Conservation (phyloP, 1,139 yeast species). For the Kurtzmaniella quercitrusa region DNA sequence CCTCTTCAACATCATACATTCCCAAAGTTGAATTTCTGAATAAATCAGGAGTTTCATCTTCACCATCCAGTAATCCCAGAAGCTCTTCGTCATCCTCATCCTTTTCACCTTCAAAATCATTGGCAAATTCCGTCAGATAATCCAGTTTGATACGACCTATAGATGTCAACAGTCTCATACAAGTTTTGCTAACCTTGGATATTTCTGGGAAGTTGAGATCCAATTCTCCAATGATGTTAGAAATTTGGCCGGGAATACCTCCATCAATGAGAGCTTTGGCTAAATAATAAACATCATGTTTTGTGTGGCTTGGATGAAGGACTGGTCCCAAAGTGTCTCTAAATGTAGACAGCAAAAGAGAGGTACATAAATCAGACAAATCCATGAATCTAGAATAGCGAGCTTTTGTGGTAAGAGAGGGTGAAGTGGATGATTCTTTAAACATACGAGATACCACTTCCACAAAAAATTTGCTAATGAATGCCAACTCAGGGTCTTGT, state of each 20-base stretch:
- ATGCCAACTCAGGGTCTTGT: constrained; percentile 65
- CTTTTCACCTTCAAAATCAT: constrained; percentile 36
- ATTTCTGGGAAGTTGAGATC: constrained; percentile 72
- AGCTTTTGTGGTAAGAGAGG: constrained; percentile 20
- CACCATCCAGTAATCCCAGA: constrained; percentile 38
- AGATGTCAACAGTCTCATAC: constrained; percentile 57
- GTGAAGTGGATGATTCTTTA: constrained; percentile 39
- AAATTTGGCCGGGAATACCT: constrained; percentile 54
- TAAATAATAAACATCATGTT: constrained; percentile 55
- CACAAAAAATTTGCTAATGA: constrained; percentile 68
- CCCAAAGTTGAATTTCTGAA: constrained; percentile 87
- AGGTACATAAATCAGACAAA: constrained; percentile 50
- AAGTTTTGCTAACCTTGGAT: constrained; percentile 51
- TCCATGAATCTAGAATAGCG: constrained; percentile 55
- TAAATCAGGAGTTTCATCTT: constrained; percentile 79
- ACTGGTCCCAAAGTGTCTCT: constrained; percentile 41
- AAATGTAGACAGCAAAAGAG: constrained; percentile 38
- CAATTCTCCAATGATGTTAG: constrained; percentile 54
- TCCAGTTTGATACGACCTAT: constrained; percentile 61
- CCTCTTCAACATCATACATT: constrained; percentile 85
- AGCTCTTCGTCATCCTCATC: constrained; percentile 45
- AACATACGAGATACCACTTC: constrained; percentile 66
- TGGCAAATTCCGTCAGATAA: constrained; percentile 53
- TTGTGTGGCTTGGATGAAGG: constrained; percentile 45
- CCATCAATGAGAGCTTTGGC: constrained; percentile 65